phyloP scores from a whole-genome alignment of 257 asterid species.

The Solanum okadae region DNA sequence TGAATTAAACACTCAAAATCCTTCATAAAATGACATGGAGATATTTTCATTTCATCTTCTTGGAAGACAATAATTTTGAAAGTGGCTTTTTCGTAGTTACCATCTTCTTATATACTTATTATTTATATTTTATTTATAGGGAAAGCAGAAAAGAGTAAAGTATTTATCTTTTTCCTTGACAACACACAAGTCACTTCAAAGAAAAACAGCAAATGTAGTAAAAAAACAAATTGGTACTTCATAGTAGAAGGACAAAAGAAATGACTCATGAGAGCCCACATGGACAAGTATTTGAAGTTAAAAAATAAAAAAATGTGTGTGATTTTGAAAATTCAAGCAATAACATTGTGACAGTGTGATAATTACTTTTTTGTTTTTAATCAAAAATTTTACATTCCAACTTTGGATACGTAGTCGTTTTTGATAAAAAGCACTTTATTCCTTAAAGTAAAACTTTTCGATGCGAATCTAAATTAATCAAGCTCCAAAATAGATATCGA shows the following conservation, averaged over 20 bases:
- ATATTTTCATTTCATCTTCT: not conserved
- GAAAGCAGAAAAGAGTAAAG: not conserved
- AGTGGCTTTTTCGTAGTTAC: not conserved
- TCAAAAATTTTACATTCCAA: accelerated
- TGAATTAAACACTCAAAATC: not conserved
- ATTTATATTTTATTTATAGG: not conserved
- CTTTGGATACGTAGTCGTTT: accelerated
- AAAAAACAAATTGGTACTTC: not conserved
- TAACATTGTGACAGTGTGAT: not conserved
- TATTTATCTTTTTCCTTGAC: not conserved
- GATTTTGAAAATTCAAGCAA: not conserved
- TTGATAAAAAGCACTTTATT: accelerated
- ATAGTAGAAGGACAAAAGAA: not conserved
- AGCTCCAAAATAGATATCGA: too few relatives aligned
- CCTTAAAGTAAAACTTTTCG: accelerated
- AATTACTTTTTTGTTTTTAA: not conserved
- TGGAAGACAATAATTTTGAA: not conserved
- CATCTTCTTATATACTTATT: not conserved
- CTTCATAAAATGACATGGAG: not conserved
- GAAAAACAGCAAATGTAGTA: not conserved
- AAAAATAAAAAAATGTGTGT: not conserved
- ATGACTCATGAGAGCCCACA: not conserved
- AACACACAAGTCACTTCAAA: not conserved
- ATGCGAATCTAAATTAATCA: not conserved
- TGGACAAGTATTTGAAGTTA: not conserved